Evolutionary conservation across 495 filamentous ascomycete species (phyloP), one percentile per base, ranked within the genome.

Genomic region (Darksidea phi): DNA sequence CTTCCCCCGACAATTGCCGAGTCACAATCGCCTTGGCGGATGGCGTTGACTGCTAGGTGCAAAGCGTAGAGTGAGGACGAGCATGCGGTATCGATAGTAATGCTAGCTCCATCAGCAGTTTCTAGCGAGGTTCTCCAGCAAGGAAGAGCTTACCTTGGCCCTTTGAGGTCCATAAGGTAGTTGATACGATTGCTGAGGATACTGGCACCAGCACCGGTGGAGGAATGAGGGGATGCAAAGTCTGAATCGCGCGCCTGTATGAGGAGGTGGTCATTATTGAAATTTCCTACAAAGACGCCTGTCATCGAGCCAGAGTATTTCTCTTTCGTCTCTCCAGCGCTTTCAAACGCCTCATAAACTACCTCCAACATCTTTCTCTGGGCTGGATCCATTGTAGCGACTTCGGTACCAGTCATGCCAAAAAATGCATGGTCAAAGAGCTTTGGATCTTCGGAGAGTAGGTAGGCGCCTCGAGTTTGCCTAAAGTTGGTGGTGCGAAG

Each of bases 341-440:
- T 57, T 41, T 73, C 73, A 7, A 74, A 57, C 1, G 64, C 59
- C 45, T 75, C 73, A 51, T 69, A 75, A 0, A 59, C 57, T 0
- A 70, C 63, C 26, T 67, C 64, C 1, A 67, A 37, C 0, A 67
- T 32, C 55, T 63, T 67, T 3, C 64, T 46, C 37, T 63, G 59
- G 0, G 37, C 6, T 15, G 64, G 24, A 43, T 67, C 64, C 49
- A 67, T 49, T 10, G 59, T 63, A 28, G 24, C 24, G 24, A 41
- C 21, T 23, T 63, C 54, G 13, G n/a, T 0, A 2, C 2, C 36
- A 1, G n/a, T 56, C 1, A 68, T 59, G 17, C 50, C 43, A 26
- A 68, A 68, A 26, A 68, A 61, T 17, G 48, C 10, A 8, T 21
- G 48, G 37, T 68, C 65, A 32, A 68, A 68, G 7, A 51, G 24